phyloP scores from a whole-genome alignment of 75 land plant genomes.

The Ceratopteris richardii region DNA sequence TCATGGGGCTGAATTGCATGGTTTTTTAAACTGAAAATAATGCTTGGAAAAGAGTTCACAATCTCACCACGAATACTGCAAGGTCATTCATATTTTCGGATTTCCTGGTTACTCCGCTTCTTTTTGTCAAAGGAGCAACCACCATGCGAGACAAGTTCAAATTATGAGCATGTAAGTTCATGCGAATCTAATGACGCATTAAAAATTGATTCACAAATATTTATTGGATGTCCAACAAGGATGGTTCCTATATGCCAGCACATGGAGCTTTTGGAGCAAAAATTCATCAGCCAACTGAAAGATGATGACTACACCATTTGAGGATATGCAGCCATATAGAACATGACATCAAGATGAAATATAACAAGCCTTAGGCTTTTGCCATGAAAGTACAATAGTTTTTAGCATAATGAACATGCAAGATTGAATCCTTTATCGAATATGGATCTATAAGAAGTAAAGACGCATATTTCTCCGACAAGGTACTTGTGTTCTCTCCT shows the following conservation, averaged over 20 bases:
- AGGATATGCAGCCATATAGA: too few relatives aligned
- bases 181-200: background rate
- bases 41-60: conserved; percentile 50
- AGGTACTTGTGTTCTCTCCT: too few relatives aligned
- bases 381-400: too few relatives aligned
- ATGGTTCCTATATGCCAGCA: conserved; percentile 38
- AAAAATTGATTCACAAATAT: conserved; percentile 24
- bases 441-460: too few relatives aligned
- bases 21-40: conserved; percentile 23
- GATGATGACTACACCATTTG: background rate
- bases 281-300: background rate
- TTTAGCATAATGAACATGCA: too few relatives aligned
- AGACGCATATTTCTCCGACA: too few relatives aligned
- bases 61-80: conserved; percentile 25
- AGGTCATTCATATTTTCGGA: conserved; percentile 7
- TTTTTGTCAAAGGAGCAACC: conserved; percentile 42
- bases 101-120: background rate
- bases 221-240: conserved; percentile 27
- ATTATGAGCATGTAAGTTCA: background rate
- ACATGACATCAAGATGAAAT: too few relatives aligned
- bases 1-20: conserved; percentile 26
- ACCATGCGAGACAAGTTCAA: conserved; percentile 38
- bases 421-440: too few relatives aligned
- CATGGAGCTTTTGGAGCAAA: conserved; percentile 13
- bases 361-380: too few relatives aligned